Conservation (phyloP, 2,329 filamentous ascomycete species). For the Sarocladiaceae sp. region DNA sequence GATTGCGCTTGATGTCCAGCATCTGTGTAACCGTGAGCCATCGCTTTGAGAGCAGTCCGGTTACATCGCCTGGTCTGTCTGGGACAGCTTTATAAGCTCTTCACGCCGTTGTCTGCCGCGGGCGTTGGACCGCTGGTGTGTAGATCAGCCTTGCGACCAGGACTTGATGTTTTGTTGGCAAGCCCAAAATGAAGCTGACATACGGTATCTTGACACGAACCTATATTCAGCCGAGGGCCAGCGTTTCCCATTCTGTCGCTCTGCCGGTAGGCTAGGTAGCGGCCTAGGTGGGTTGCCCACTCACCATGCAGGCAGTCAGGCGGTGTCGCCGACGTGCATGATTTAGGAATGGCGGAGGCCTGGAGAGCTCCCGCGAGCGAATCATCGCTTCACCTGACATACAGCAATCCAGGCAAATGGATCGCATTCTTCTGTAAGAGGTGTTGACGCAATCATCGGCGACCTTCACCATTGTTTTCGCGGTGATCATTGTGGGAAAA, state of each 20-base stretch:
- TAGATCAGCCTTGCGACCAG: too few species aligned
- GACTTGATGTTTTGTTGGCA: neutral
- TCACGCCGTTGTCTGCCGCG: too few species aligned
- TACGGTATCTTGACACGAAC: neutral
- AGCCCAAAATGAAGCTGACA: neutral
- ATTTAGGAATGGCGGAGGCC: conserved; percentile 9
- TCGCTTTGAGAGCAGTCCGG: neutral
- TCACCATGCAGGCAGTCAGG: conserved; percentile 6
- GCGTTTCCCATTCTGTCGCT: conserved; percentile 1
- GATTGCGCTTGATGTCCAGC: neutral
- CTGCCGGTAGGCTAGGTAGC: neutral
- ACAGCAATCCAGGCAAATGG: too few species aligned
- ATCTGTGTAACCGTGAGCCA: neutral
- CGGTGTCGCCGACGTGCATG: conserved; percentile 9
- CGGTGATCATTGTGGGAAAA: too few species aligned
- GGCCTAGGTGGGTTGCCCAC: neutral
- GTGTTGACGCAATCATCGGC: too few species aligned
- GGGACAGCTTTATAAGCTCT: too few species aligned
- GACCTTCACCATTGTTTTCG: too few species aligned
- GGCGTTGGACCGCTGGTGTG: too few species aligned
- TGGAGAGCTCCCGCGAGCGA: conserved; percentile 4
- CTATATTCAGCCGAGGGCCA: conserved; percentile 3
- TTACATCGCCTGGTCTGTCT: too few species aligned
- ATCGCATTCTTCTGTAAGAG: too few species aligned
- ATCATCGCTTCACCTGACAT: neutral